Evolutionary conservation across 1,284 basidiomycete genomes (phyloP).

Genomic region (Fomitopsis schrenkii): DNA sequence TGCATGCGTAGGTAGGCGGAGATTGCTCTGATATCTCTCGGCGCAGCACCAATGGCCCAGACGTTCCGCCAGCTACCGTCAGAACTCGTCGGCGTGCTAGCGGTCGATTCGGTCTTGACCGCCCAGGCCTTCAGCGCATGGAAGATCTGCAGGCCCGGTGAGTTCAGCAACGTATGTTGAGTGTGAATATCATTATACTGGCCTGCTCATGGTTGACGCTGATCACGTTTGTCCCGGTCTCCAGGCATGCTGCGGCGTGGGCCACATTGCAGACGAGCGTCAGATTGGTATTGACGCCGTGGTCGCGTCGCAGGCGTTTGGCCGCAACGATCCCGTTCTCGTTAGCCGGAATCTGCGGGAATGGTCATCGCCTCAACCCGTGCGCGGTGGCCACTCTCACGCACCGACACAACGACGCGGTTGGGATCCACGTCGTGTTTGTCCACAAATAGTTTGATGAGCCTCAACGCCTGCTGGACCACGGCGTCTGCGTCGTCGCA

Average conservation of each 20-base stretch:
- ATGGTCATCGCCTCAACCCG: neutral
- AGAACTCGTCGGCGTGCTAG: neutral
- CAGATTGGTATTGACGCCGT: constrained; percentile 47
- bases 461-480: constrained; percentile 34
- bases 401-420: constrained; percentile 48
- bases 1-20: neutral
- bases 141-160: neutral
- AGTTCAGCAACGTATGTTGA: constrained; percentile 14
- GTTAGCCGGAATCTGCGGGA: constrained; percentile 52
- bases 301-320: constrained; percentile 30
- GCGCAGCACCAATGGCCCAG: neutral
- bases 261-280: constrained; percentile 43
- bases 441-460: constrained; percentile 36
- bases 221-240: constrained; percentile 42
- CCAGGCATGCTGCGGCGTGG: constrained; percentile 53
- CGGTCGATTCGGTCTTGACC: neutral
- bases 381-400: constrained; percentile 13
- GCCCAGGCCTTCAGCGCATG: neutral
- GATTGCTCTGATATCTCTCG: neutral
- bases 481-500: constrained; percentile 34
- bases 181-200: constrained; percentile 26
- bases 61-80: neutral
- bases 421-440: constrained; percentile 34
- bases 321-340: constrained; percentile 49
- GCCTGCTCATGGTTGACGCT: constrained; percentile 48